Conservation (phyloP, 306 rosid genomes). For the Prosopis cineraria region DNA sequence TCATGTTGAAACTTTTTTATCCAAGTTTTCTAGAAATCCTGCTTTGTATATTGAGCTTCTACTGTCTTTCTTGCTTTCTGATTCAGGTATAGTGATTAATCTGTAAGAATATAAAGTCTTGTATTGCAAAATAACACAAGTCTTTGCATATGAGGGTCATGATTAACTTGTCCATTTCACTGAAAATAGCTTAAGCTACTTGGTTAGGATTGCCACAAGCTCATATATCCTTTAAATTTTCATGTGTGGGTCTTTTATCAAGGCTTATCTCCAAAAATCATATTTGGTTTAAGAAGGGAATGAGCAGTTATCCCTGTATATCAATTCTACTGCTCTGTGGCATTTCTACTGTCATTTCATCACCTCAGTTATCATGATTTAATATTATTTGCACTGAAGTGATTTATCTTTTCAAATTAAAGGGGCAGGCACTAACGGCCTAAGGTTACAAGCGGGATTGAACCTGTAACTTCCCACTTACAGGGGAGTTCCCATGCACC, state of each 20-base stretch:
- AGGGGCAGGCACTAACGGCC: too few relatives aligned
- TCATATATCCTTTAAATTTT: neutral
- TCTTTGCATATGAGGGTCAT: slow-evolving; percentile 3
- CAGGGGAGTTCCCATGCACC: too few relatives aligned
- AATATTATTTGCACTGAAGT: slow-evolving; percentile 14
- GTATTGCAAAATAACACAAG: neutral
- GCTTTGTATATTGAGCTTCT: slow-evolving; percentile 14
- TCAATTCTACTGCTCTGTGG: slow-evolving; percentile 7
- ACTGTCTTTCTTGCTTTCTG: neutral
- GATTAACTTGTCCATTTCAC: neutral
- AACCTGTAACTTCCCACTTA: too few relatives aligned
- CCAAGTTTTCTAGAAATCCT: slow-evolving; percentile 16
- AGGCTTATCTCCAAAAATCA: neutral
- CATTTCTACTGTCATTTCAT: slow-evolving; percentile 7
- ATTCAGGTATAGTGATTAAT: slow-evolving; percentile 9
- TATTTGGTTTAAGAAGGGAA: slow-evolving; percentile 1
- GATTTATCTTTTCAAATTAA: slow-evolving; percentile 11
- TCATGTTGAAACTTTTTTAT: neutral
- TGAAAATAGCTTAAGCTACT: neutral
- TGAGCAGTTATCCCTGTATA: slow-evolving; percentile 3
- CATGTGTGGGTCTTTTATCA: neutral
- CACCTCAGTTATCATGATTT: neutral
- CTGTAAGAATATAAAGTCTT: slow-evolving; percentile 1
- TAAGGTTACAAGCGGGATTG: too few relatives aligned
- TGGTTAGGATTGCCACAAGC: neutral